Evolutionary conservation across 2,329 filamentous ascomycete species (phyloP), one percentile per base, ranked within the genome.

Genomic region (Davidsoniella australis): DNA sequence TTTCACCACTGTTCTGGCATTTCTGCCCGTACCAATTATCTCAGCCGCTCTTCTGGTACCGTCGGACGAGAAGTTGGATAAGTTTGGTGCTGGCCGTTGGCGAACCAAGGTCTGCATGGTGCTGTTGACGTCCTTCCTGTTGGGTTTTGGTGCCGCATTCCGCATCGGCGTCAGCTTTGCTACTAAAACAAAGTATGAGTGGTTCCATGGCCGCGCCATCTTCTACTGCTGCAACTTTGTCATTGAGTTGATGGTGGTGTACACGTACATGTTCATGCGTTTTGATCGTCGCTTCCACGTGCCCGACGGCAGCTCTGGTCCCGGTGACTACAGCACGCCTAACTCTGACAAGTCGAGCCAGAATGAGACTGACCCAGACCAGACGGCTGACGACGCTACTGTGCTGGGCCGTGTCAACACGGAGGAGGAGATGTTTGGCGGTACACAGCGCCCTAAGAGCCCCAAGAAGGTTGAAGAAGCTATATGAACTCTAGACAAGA

Each of bases 181-280:
- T 49, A 75, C 68, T 3, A 57, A 58, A 50, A 66, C 41, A 9
- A 40, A 75, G 51, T 77, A 82, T 2, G 79, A 78, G 4, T 83
- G 79, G 72, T 89, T 80, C 60, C 73, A 85, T 57, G 67, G 67
- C 58, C 83, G 80, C 60, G 73, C 78, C 1, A 76, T 74, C 57
- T 94, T 86, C 67, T 94, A 91, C 66, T 65, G 78, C 59, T 84
- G 91, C 67, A 83, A 85, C 64, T 93, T 84, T 59, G 67, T 66
- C 14, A 68, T 88, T 37, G 87, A 94, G 63, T 66, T 88, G 39
- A 59, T 82, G 20, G 76, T 86, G 37, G 70, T 89, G 4, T 72
- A 70, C 48, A 64, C 79, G 7, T 89, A 84, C 63, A 71, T 79
- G 0, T 58, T 82, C 14, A 63, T 72, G 17, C 73, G 86, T 29